Evolutionary conservation across 2,329 filamentous ascomycete genomes (phyloP).

Genomic region (Fusarium odoratissimum): DNA sequence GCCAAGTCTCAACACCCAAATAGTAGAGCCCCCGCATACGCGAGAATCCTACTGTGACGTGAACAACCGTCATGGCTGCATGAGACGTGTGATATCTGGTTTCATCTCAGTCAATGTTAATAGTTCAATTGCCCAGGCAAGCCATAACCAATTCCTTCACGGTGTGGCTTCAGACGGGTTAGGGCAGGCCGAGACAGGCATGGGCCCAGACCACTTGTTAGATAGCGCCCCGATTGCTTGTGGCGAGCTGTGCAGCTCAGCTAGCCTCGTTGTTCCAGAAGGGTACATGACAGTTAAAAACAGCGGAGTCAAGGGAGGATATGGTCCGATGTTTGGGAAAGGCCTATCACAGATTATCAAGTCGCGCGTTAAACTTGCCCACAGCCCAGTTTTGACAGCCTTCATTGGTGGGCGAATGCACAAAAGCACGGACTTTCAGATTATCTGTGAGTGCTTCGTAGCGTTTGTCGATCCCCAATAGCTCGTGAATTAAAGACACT

Average conservation of each 20-base stretch:
- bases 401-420: neutral
- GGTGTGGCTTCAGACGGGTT: neutral
- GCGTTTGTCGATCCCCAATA: neutral
- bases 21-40: neutral
- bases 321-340: too few relatives aligned
- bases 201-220: neutral
- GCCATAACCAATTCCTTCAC: neutral
- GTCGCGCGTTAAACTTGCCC: fast-evolving
- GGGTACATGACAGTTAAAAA: fast-evolving
- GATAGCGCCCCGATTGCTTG: neutral
- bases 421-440: neutral
- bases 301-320: neutral
- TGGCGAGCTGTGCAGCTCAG: neutral
- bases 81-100: neutral
- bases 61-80: neutral
- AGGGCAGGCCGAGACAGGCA: conserved; percentile 1
- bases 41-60: neutral
- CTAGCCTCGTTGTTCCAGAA: neutral
- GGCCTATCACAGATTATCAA: neutral
- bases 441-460: neutral
- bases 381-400: neutral
- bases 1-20: neutral
- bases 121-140: neutral
- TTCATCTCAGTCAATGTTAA: neutral
- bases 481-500: neutral